Evolutionary conservation across 2,329 filamentous ascomycete genomes (phyloP), one percentile per base, ranked within the genome.

Genomic region (Alternaria sp.): DNA sequence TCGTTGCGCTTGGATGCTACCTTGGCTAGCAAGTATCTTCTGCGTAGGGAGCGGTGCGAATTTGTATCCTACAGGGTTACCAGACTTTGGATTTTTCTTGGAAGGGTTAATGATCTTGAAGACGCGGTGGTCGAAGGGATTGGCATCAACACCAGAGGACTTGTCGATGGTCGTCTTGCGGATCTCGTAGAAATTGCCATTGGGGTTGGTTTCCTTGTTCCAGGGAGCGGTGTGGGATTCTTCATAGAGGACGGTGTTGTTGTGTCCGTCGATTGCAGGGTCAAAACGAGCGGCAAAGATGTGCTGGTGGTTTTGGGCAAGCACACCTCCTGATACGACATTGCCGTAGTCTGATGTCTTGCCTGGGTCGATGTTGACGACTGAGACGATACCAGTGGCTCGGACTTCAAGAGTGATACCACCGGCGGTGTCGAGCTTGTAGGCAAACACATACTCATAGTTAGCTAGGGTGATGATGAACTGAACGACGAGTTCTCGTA

Each of bases 271-370:
- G 39, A 90, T 83, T 8, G 86, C 86, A 0, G 89, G 88, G 66
- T 92, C 89, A 49, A 91, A 85, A 1, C 74, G 72, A 7, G 71
- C 67, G 12, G 73, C 73, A 72, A 92, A 91, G 43, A 91, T 82
- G 76, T 92, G 89, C 72, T 92, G 89, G 65, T 92, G 89, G 73
- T 90, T 88, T 61, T 88, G 87, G 0, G 89, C 89, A 2, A 91
- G 78, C 0, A 89, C 86, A 0, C 89, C 89, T 0, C 87, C 85
- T 0, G 83, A 82, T 2, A 91, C 88, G 3, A 89, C 84, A 55
- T 87, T 91, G 32, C 88, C 88, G 72, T 84, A 90, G 7, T 77
- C 69, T 8, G 72, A 77, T 1, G 82, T 85, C 66, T 85, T 84
- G 41, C 84, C 84, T 5, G 84, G 81, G 48, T 87, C 86, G 56